These are phyloP conservation scores for Setomelanomma holmii DNA, from an alignment of 2,329 filamentous ascomycete genomes.

Conservation along the genomic window DNA sequence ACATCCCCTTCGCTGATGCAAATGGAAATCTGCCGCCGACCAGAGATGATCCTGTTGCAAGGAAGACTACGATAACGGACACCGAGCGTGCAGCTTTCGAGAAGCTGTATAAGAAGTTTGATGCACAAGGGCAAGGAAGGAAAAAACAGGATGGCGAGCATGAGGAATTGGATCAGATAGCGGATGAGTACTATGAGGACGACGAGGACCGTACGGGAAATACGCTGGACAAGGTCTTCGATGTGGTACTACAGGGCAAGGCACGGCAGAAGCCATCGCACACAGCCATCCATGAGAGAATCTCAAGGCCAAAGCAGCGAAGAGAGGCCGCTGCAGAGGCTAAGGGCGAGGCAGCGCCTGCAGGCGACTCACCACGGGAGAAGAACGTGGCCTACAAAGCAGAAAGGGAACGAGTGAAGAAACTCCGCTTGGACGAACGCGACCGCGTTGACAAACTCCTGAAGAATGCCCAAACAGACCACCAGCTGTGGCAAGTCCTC, in stretches of 20 bases:
- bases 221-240: conserved; percentile 41
- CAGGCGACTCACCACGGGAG: conserved; percentile 11
- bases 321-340: background rate
- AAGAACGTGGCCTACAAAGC: no score
- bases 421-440: conserved; percentile 51
- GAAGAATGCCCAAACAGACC: conserved; percentile 64
- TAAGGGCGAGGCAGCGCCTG: background rate
- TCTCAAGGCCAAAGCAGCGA: background rate
- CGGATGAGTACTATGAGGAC: conserved; percentile 42
- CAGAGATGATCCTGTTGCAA: conserved; percentile 25
- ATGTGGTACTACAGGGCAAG: conserved; percentile 31
- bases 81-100: conserved; percentile 46
- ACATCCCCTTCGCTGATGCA: conserved; percentile 43
- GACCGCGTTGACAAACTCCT: conserved; percentile 63
- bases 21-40: conserved; percentile 42
- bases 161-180: conserved; percentile 36
- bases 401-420: conserved; percentile 12
- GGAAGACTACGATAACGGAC: conserved; percentile 46
- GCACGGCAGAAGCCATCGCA: no score
- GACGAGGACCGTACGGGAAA: conserved; percentile 27
- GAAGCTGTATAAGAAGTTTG: conserved; percentile 41
- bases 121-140: conserved; percentile 23
- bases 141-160: conserved; percentile 14
- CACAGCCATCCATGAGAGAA: no score
- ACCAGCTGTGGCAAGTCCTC: conserved; percentile 71